phyloP scores from a whole-genome alignment of 306 rosid genomes.

The Dalbergia cochinchinensis region DNA sequence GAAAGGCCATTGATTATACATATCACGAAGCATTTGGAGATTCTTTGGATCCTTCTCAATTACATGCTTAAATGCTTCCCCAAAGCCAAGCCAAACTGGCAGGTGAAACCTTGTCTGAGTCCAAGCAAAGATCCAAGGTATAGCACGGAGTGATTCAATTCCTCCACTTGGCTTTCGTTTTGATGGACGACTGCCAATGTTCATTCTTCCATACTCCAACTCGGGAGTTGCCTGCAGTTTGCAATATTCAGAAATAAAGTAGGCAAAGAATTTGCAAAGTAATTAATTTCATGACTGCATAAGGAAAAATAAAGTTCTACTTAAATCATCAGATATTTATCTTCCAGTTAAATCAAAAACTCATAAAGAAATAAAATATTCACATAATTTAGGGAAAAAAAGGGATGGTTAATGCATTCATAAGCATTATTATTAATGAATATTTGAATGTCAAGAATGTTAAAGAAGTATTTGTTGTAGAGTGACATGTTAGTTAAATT shows the following conservation, averaged over 20 bases:
- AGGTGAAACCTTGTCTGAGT: conserved; percentile 89
- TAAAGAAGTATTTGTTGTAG: background rate
- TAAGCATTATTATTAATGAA: background rate
- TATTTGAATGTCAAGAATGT: conserved; percentile 7
- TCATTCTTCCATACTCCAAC: conserved; percentile 84
- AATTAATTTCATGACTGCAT: conserved; percentile 13
- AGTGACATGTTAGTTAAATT: background rate
- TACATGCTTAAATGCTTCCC: conserved; percentile 72
- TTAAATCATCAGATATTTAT: background rate
- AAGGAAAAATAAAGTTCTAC: conserved; percentile 1
- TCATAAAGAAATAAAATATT: background rate
- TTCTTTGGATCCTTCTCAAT: conserved; percentile 77
- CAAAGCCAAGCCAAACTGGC: conserved; percentile 95
- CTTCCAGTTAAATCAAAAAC: conserved; percentile 11
- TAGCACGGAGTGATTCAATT: conserved; percentile 88
- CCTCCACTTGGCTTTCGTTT: conserved; percentile 93
- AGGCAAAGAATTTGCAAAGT: background rate
- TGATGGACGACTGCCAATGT: conserved; percentile 91
- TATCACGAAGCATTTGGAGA: conserved; percentile 74
- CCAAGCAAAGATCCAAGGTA: conserved; percentile 96
- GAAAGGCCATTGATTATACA: conserved; percentile 92
- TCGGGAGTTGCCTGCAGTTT: conserved; percentile 80
- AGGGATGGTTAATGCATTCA: background rate
- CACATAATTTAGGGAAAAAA: background rate
- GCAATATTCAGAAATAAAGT: conserved; percentile 7